Evolutionary conservation across 768 basidiomycete genomes (phyloP).

Genomic region (Amanita fuliginea): DNA sequence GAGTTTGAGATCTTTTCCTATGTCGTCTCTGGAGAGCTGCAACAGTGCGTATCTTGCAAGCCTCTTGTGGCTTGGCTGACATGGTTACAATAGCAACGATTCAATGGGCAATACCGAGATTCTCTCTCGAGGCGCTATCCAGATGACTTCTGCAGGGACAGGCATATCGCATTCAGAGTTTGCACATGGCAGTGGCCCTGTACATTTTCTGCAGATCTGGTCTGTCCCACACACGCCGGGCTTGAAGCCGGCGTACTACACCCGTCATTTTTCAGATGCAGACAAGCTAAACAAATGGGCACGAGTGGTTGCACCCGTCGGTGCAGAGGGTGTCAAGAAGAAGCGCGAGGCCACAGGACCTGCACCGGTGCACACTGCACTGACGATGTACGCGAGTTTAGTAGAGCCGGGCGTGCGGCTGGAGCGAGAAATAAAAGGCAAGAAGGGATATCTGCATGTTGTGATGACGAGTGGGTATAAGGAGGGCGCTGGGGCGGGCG

Average conservation of each 20-base stretch:
- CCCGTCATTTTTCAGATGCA: conserved; percentile 73
- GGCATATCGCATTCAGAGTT: conserved; percentile 79
- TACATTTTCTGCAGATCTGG: conserved; percentile 48
- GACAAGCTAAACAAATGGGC: conserved; percentile 70
- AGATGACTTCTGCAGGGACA: conserved; percentile 86
- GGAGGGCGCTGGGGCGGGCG: conserved; percentile 41
- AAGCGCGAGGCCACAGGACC: conserved; percentile 67
- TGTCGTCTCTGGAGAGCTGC: conserved; percentile 64
- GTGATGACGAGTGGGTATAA: conserved; percentile 82
- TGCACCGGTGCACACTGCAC: conserved; percentile 62
- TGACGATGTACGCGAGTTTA: conserved; percentile 69
- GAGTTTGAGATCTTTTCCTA: conserved; percentile 93
- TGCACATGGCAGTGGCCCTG: conserved; percentile 27
- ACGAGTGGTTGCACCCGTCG: conserved; percentile 67
- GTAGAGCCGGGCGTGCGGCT: conserved; percentile 47
- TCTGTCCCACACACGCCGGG: conserved; percentile 27
- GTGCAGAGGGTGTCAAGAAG: conserved; percentile 40
- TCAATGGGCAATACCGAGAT: conserved; percentile 88
- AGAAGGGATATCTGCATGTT: conserved; percentile 76
- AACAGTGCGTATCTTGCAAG: conserved; percentile 47
- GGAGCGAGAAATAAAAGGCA: conserved; percentile 36
- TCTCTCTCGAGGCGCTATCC: conserved; percentile 79
- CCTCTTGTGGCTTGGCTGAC: neutral
- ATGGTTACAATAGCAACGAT: conserved; percentile 51
- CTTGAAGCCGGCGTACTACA: conserved; percentile 76